Evolutionary conservation across 768 basidiomycete genomes (phyloP).

Genomic region (Polyporus arcularius): DNA sequence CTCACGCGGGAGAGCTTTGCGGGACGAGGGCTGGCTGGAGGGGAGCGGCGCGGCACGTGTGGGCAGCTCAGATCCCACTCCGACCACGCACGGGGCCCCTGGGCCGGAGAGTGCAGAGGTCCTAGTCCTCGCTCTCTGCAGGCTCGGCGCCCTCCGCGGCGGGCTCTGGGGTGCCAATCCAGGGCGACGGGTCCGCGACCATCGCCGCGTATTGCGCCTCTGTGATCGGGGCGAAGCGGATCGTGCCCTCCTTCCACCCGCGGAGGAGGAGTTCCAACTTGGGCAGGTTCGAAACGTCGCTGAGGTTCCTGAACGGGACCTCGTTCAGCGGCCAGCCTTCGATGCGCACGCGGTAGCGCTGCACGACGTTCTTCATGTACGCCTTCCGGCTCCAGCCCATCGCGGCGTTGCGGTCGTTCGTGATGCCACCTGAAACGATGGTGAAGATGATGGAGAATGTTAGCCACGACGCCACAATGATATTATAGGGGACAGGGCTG

Average conservation of each 20-base stretch:
- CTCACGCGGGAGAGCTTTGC: constrained; percentile 3
- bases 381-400: constrained; percentile 28
- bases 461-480: background rate
- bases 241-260: constrained; percentile 28
- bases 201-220: constrained; percentile 22
- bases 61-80: background rate
- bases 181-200: constrained; percentile 15
- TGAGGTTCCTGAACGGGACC: constrained; percentile 32
- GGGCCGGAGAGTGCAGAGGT: background rate
- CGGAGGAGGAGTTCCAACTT: constrained; percentile 28
- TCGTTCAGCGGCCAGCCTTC: constrained; percentile 30
- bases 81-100: background rate
- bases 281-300: constrained; percentile 31
- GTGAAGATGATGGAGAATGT: background rate
- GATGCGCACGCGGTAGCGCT: constrained; percentile 28
- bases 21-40: background rate
- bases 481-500: background rate
- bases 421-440: constrained; percentile 24
- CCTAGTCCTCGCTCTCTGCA: background rate
- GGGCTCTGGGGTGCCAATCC: constrained; percentile 7
- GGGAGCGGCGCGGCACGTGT: background rate
- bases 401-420: constrained; percentile 27
- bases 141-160: background rate
- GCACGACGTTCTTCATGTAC: constrained; percentile 31
- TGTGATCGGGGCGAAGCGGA: constrained; percentile 25